Evolutionary conservation across 345 rosid species (phyloP), one percentile per base, ranked within the genome.

Genomic region (Clausena lansium): DNA sequence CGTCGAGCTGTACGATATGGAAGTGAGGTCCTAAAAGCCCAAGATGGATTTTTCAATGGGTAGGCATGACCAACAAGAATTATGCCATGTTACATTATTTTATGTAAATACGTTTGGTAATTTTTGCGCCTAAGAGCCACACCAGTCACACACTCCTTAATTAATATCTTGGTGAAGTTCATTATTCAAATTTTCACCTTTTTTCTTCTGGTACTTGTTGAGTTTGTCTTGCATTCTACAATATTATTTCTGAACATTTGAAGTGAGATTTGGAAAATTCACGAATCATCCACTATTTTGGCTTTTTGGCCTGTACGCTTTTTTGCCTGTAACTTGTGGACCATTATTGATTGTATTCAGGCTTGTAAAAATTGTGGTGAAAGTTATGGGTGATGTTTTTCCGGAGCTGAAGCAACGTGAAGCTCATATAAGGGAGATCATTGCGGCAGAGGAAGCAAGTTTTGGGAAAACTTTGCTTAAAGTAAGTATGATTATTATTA

Each of bases 1-100:
- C 99, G 99, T 52, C 93, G 95, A 81, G 99, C 98, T 68, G 98
- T 96, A 75, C 92, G 98, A 62, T 96, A 92, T 78, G 97, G 99
- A 39, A 90, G 87, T 59, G 98, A 96, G 84, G 94, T 92, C 77
- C 84, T 96, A 13, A 92, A 91, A 83, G 98, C 98, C 55, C 88
- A 81, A 74, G 93, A 92, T 85, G 99, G 99, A 55, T 96, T 94
- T 86, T 94, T 96, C 79, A 91, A 88, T 67, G 89, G 98, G 99
- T 96, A 88, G 38, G 89, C 78, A 74, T 55, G 33, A 73, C 38
- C 22, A 50, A 52, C 39, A 22, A 2, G 7, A 38, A 39, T 67
- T 22, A n/a, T 24, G 38, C 22, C 36, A 39, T 52, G 17, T 52
- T 17, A 30, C 38, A 67, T 67, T 20, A 10, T 14, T 36, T 65